Evolutionary conservation across 352 stramenopile genomes (phyloP).

Genomic region (Phytophthora megakarya): DNA sequence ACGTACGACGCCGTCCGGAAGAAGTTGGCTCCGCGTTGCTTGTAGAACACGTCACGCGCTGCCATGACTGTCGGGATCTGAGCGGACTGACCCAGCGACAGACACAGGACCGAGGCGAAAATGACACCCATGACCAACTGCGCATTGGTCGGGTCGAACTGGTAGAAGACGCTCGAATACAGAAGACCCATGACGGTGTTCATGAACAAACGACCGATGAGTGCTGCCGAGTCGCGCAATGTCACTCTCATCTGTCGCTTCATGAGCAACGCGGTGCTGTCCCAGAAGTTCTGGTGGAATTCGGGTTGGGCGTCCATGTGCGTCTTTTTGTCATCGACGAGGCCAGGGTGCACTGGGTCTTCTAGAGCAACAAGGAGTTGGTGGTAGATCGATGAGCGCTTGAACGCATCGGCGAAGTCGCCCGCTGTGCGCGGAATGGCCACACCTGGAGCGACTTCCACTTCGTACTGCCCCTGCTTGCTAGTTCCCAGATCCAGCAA

Average conservation of each 20-base stretch:
- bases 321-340: conserved; percentile 30
- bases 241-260: conserved; percentile 15
- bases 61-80: conserved; percentile 41
- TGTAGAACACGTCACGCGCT: background rate
- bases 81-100: conserved; percentile 56
- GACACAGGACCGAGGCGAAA: conserved; percentile 70
- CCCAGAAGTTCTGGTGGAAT: conserved; percentile 20
- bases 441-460: background rate
- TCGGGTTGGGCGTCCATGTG: conserved; percentile 15
- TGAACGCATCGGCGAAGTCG: conserved; percentile 32
- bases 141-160: conserved; percentile 23
- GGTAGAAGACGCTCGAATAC: conserved; percentile 33
- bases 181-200: conserved; percentile 35
- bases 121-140: conserved; percentile 57
- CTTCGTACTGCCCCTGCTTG: conserved; percentile 41
- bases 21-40: background rate
- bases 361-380: conserved; percentile 28
- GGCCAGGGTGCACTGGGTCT: conserved; percentile 13
- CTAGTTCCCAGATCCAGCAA: background rate
- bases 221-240: conserved; percentile 11
- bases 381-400: conserved; percentile 30
- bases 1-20: background rate
- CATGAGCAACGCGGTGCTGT: conserved; percentile 9
- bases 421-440: conserved; percentile 1
- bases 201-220: conserved; percentile 50